Conservation (phyloP, 345 rosid genomes). For the Eucalyptus cladocalyx region DNA sequence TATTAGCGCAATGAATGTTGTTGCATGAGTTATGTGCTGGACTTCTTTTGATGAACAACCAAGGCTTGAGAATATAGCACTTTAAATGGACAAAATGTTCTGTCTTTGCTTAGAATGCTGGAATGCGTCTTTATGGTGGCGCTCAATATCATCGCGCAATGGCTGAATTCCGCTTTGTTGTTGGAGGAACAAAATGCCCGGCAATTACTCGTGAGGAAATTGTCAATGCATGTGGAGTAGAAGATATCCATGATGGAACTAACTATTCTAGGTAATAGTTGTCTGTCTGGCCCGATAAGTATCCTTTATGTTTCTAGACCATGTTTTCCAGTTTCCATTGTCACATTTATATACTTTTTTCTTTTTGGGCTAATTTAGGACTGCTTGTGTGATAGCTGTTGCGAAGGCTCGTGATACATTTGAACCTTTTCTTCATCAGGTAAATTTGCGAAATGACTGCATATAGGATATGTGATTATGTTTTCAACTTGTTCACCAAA, state of each 20-base stretch:
- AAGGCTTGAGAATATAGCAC: background rate
- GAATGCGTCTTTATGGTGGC: constrained; percentile 96
- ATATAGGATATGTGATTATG: background rate
- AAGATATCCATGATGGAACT: constrained; percentile 96
- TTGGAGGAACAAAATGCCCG: constrained; percentile 88
- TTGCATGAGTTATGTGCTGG: background rate
- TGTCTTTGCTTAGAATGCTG: constrained; percentile 47
- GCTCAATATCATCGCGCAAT: constrained; percentile 95
- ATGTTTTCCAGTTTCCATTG: background rate
- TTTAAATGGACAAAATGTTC: background rate
- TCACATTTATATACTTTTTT: background rate
- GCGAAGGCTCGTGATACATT: constrained; percentile 93
- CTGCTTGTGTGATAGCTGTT: constrained; percentile 97
- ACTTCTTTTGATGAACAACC: background rate
- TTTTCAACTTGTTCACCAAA: background rate
- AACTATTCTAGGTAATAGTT: constrained; percentile 72
- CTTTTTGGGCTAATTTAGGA: constrained; percentile 35
- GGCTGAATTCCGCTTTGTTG: constrained; percentile 96
- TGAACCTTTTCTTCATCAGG: constrained; percentile 97
- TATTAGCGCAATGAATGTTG: background rate
- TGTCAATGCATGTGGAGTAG: constrained; percentile 95
- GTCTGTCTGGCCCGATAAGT: background rate
- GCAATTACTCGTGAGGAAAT: constrained; percentile 90
- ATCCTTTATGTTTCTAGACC: background rate
- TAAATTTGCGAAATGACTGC: background rate